Percentiles rank a stretch among this genome's conserved stretches.
Conservation (phyloP, 2,329 filamentous ascomycete species). For the Aspergillus sojae region DNA sequence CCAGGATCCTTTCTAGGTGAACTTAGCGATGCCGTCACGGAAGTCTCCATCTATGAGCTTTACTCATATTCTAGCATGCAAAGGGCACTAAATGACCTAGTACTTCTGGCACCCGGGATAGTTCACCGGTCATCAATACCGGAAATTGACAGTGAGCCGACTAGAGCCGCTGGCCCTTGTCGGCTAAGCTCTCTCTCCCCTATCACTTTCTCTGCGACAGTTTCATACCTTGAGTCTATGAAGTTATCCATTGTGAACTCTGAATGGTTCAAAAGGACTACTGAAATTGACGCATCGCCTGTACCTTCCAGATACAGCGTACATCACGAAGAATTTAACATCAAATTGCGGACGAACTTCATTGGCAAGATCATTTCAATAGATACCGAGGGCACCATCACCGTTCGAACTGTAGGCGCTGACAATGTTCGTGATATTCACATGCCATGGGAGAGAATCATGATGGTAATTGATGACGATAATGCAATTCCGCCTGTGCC, state of each 20-base stretch:
- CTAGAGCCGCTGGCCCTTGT: slow-evolving; percentile 13
- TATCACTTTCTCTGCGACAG: slow-evolving; percentile 13
- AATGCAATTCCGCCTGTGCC: slow-evolving; percentile 12
- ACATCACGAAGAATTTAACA: slow-evolving; percentile 18
- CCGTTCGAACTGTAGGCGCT: slow-evolving; percentile 56
- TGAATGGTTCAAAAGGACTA: slow-evolving; percentile 26
- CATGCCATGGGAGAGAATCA: slow-evolving; percentile 52
- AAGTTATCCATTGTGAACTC: slow-evolving; percentile 18
- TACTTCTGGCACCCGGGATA: slow-evolving; percentile 47
- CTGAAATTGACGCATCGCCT: slow-evolving; percentile 18
- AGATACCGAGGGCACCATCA: slow-evolving; percentile 55
- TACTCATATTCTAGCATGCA: slow-evolving; percentile 52
- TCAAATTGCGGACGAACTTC: slow-evolving; percentile 45
- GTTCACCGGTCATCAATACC: slow-evolving; percentile 18
- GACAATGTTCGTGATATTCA: slow-evolving; percentile 53
- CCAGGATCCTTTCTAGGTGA: slow-evolving; percentile 47
- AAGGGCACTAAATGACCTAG: slow-evolving; percentile 56
- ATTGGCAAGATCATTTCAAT: slow-evolving; percentile 61
- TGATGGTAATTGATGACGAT: slow-evolving; percentile 46
- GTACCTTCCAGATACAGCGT: slow-evolving; percentile 21
- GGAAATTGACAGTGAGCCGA: background rate
- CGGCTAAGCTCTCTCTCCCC: slow-evolving; percentile 19
- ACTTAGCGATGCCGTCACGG: slow-evolving; percentile 47
- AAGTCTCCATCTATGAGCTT: slow-evolving; percentile 63
- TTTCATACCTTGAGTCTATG: slow-evolving; percentile 21